Percentiles rank a stretch among this genome's conserved stretches.
Conservation (phyloP, 768 basidiomycete species). For the Pleurotus citrinopileatus region DNA sequence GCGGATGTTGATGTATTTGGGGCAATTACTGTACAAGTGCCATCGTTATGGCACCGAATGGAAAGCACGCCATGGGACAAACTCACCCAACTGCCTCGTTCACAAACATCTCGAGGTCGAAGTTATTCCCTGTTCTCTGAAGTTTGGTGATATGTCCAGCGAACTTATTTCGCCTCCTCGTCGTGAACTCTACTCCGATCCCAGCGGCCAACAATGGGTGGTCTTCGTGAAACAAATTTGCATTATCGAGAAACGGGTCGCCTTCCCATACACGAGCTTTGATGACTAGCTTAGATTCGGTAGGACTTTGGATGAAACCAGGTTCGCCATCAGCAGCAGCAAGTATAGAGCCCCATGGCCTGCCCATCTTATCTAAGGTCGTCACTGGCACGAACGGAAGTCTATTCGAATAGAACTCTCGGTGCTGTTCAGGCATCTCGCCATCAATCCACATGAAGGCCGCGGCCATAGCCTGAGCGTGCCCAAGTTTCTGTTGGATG, state of each 20-base stretch:
- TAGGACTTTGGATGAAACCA: slow-evolving; percentile 25
- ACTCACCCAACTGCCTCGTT: slow-evolving; percentile 58
- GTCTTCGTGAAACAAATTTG: slow-evolving; percentile 17
- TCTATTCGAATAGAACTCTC: slow-evolving; percentile 26
- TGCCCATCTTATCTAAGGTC: slow-evolving; percentile 25
- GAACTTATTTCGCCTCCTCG: slow-evolving; percentile 61
- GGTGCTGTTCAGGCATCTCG: slow-evolving; percentile 27
- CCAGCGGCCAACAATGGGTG: slow-evolving; percentile 44
- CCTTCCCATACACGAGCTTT: slow-evolving; percentile 24
- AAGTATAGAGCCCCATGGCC: slow-evolving; percentile 31
- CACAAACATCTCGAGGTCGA: slow-evolving; percentile 42
- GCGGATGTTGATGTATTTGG: slow-evolving; percentile 64
- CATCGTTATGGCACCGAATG: not conserved
- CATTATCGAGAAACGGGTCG: slow-evolving; percentile 48
- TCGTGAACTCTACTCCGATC: slow-evolving; percentile 56
- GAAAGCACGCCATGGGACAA: not conserved
- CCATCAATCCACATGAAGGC: slow-evolving; percentile 20
- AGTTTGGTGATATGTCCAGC: slow-evolving; percentile 42
- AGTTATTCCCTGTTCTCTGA: slow-evolving; percentile 21
- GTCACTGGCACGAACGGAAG: slow-evolving; percentile 28
- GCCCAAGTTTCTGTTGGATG: slow-evolving; percentile 22
- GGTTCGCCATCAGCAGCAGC: slow-evolving; percentile 23
- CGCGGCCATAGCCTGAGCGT: slow-evolving; percentile 21
- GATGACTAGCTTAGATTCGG: slow-evolving; percentile 18
- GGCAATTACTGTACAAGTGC: slow-evolving; percentile 48